A percentile compares a stretch with the other conserved stretches of the same genome.
Evolutionary conservation across 2,329 filamentous ascomycete species (phyloP).

Genomic region (Xylariaceae sp.): DNA sequence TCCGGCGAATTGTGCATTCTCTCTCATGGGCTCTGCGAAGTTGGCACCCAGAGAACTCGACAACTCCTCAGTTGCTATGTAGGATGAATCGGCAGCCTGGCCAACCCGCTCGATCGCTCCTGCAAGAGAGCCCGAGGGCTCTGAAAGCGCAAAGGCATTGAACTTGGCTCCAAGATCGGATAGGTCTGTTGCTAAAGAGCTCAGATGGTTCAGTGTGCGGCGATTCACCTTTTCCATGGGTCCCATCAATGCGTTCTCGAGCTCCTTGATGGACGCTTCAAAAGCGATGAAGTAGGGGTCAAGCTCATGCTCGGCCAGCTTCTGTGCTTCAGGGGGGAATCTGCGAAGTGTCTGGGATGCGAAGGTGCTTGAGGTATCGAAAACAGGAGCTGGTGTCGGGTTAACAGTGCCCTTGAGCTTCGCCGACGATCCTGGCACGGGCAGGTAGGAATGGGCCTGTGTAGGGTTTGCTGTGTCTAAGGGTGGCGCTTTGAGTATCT

Average conservation of each 20-base stretch:
- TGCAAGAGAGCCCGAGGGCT: conserved; percentile 82
- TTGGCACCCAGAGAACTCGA: conserved; percentile 83
- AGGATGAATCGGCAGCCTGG: conserved; percentile 92
- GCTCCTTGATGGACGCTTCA: conserved; percentile 84
- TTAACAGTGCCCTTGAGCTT: conserved; percentile 66
- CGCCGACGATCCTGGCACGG: conserved; percentile 77
- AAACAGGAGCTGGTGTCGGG: conserved; percentile 30
- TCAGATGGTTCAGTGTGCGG: conserved; percentile 79
- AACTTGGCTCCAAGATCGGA: conserved; percentile 93
- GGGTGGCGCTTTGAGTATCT: conserved; percentile 90
- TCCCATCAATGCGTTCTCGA: conserved; percentile 82
- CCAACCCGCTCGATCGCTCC: conserved; percentile 91
- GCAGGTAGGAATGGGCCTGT: conserved; percentile 79
- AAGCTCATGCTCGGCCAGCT: conserved; percentile 80
- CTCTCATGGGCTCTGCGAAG: conserved; percentile 96
- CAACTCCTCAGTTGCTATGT: conserved; percentile 90
- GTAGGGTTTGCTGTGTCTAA: conserved; percentile 91
- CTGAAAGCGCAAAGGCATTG: conserved; percentile 93
- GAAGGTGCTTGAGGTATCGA: conserved; percentile 35
- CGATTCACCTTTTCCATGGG: conserved; percentile 97
- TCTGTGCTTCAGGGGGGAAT: conserved; percentile 75
- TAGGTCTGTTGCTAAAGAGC: conserved; percentile 78
- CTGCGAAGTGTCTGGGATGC: conserved; percentile 64
- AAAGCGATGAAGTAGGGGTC: conserved; percentile 96
- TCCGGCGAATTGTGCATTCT: conserved; percentile 94